Percentiles rank a stretch among this genome's conserved stretches.
Conservation (phyloP, 2,329 filamentous ascomycete genomes). For the Graphilbum ipis-grandicollis region DNA sequence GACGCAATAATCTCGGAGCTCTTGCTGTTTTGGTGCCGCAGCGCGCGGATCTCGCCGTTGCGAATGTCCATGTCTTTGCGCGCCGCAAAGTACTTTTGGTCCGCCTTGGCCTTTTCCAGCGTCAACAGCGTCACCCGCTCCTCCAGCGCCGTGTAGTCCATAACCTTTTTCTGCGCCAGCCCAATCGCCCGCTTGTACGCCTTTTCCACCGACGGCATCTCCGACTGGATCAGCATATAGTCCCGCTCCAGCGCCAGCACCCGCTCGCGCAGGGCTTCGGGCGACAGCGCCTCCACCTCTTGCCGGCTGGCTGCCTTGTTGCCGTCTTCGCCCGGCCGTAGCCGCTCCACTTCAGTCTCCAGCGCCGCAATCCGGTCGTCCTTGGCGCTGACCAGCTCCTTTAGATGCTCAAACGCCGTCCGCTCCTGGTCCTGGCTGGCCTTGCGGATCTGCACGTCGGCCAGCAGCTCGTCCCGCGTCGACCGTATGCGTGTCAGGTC, state of each 20-base stretch:
- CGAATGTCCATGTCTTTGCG: constrained; percentile 86
- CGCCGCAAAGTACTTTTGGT: constrained; percentile 93
- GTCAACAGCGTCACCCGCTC: constrained; percentile 57
- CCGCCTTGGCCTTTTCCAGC: constrained; percentile 87
- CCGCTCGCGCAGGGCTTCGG: constrained; percentile 57
- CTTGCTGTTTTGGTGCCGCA: constrained; percentile 72
- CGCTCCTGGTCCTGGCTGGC: constrained; percentile 62
- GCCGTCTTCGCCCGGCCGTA: constrained; percentile 33
- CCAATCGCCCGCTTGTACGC: constrained; percentile 83
- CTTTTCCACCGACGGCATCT: constrained; percentile 74
- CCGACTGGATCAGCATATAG: constrained; percentile 68
- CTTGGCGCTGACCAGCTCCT: constrained; percentile 62
- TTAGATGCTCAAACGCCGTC: constrained; percentile 52
- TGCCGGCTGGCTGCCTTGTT: constrained; percentile 23
- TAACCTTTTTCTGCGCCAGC: constrained; percentile 71
- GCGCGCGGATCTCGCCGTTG: constrained; percentile 59
- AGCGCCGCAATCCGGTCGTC: constrained; percentile 66
- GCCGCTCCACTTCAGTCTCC: constrained; percentile 64
- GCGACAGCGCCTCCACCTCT: constrained; percentile 39
- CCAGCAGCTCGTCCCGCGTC: constrained; percentile 66
- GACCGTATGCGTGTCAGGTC: constrained; percentile 77
- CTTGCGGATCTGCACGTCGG: constrained; percentile 67
- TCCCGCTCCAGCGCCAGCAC: constrained; percentile 62
- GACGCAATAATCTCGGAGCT: constrained; percentile 87
- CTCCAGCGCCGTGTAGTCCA: constrained; percentile 58